phyloP scores from a whole-genome alignment of 257 asterid species.

The Voacanga thouarsii region DNA sequence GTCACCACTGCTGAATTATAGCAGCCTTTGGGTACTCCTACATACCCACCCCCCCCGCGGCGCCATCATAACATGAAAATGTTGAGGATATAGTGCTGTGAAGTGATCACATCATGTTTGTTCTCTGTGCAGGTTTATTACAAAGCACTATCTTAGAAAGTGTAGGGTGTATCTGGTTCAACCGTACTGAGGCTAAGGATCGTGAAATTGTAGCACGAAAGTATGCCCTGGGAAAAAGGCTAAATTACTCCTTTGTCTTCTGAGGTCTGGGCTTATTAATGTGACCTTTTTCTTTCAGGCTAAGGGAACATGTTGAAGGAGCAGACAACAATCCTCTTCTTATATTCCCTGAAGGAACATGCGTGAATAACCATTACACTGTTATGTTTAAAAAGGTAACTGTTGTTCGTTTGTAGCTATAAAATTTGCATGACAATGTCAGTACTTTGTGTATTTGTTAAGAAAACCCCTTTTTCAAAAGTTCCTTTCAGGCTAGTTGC shows the following conservation, averaged over 20 bases:
- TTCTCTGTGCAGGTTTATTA: slow-evolving; percentile 53
- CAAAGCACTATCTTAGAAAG: slow-evolving; percentile 97
- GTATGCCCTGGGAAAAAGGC: slow-evolving; percentile 40
- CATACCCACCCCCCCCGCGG: no score
- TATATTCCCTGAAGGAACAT: slow-evolving; percentile 98
- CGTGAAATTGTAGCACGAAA: slow-evolving; percentile 91
- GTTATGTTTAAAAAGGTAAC: slow-evolving; percentile 98
- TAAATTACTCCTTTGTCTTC: background rate
- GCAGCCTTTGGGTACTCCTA: background rate
- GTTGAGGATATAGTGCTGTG: background rate
- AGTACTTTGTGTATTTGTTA: background rate
- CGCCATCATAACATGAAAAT: no score
- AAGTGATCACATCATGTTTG: background rate
- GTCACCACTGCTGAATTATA: background rate
- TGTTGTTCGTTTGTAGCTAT: background rate
- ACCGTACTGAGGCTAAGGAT: slow-evolving; percentile 94
- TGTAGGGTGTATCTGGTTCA: slow-evolving; percentile 98
- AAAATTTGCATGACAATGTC: background rate
- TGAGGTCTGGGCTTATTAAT: slow-evolving; percentile 8
- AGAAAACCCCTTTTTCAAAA: background rate
- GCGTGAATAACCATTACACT: slow-evolving; percentile 91
- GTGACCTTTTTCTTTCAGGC: slow-evolving; percentile 45
- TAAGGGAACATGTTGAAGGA: slow-evolving; percentile 85
- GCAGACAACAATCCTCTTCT: slow-evolving; percentile 95
- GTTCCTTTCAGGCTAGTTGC: background rate